A percentile compares a stretch with the other conserved stretches of the same genome.
phyloP scores from a whole-genome alignment of 208 protist species.

The Trypanosoma caninum region DNA sequence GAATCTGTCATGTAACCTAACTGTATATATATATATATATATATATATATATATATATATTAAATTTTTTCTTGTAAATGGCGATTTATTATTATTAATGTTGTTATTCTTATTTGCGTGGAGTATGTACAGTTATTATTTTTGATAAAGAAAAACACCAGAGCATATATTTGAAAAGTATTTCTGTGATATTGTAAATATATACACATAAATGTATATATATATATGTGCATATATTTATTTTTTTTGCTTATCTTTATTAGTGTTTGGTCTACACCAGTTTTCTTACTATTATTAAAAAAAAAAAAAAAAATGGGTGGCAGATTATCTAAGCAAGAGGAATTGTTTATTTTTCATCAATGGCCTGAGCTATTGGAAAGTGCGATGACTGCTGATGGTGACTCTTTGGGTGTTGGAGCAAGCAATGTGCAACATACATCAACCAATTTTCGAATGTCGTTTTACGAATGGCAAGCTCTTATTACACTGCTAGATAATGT shows the following conservation, averaged over 20 bases:
- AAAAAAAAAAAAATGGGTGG: constrained; percentile 43
- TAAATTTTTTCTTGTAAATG: too few species aligned
- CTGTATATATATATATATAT: constrained; percentile 3
- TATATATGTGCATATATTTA: background rate
- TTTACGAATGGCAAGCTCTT: constrained; percentile 73
- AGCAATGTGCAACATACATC: constrained; percentile 2
- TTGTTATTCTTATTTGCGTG: too few species aligned
- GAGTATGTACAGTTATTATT: too few species aligned
- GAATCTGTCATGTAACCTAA: background rate
- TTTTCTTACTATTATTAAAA: background rate
- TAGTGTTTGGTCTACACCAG: too few species aligned
- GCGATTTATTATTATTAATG: too few species aligned
- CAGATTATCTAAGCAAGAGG: constrained; percentile 58
- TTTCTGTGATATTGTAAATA: too few species aligned
- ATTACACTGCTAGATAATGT: constrained; percentile 39
- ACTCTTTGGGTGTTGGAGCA: background rate
- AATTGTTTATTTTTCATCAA: constrained; percentile 52
- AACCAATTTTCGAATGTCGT: constrained; percentile 44
- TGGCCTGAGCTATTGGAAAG: constrained; percentile 62
- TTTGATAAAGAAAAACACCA: constrained; percentile 2
- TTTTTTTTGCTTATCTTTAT: constrained; percentile 18
- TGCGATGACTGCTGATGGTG: constrained; percentile 36
- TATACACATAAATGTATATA: constrained; percentile 4
- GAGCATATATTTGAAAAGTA: too few species aligned
- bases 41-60: background rate